A percentile compares a stretch with the other conserved stretches of the same genome.
Evolutionary conservation across 495 filamentous ascomycete genomes (phyloP).

Genomic region (Symbiotaphrina buchneri): DNA sequence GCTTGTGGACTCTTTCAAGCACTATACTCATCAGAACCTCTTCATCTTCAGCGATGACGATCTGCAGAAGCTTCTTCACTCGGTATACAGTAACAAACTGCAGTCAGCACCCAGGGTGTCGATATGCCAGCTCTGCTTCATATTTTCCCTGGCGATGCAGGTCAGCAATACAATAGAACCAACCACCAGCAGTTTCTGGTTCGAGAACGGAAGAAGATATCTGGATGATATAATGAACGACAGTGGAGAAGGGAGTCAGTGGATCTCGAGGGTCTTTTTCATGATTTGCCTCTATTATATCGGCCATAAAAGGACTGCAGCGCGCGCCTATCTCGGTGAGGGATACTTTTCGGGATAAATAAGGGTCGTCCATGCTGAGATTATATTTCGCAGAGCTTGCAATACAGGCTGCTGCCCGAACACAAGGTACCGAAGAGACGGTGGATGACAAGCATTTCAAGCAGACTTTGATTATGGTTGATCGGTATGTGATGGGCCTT

Average conservation of each 20-base stretch:
- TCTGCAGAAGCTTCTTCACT: not conserved
- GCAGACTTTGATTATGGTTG: too few species aligned
- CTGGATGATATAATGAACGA: constrained; percentile 3
- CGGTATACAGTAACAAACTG: not conserved
- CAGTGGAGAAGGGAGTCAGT: not conserved
- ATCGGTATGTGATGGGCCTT: too few species aligned
- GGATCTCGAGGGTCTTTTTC: constrained; percentile 2
- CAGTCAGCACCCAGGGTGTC: constrained; percentile 1
- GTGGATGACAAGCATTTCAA: too few species aligned
- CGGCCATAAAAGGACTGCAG: constrained; percentile 1
- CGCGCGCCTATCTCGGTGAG: constrained; percentile 1
- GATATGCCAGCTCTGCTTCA: constrained; percentile 2
- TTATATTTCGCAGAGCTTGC: too few species aligned
- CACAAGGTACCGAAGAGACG: too few species aligned
- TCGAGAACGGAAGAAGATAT: constrained; percentile 2
- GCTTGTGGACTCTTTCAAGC: constrained; percentile 2
- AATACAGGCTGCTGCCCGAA: too few species aligned
- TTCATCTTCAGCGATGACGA: constrained; percentile 1
- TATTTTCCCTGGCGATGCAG: constrained; percentile 1
- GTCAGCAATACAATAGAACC: not conserved
- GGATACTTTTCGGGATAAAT: too few species aligned
- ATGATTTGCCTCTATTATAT: constrained; percentile 3
- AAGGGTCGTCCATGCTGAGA: too few species aligned
- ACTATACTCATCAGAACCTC: not conserved
- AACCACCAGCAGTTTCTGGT: constrained; percentile 2